Conservation (phyloP, 2,329 filamentous ascomycete species). For the Colletotrichum sp. region DNA sequence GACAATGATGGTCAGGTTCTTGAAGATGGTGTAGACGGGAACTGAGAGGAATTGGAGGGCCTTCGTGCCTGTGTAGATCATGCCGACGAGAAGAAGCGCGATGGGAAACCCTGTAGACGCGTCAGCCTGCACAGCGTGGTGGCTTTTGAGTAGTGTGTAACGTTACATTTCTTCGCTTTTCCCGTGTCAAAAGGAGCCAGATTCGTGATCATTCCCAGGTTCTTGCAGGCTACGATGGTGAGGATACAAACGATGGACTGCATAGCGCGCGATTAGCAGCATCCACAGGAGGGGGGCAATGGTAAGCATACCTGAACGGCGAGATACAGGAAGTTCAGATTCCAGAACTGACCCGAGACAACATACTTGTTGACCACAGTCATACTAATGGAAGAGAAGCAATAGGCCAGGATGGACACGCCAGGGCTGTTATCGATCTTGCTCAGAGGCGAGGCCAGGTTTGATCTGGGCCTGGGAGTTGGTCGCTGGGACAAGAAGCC, state of each 20-base stretch:
- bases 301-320: conserved; percentile 77
- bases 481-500: conserved; percentile 51
- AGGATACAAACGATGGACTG: conserved; percentile 88
- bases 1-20: conserved; percentile 98
- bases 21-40: conserved; percentile 99
- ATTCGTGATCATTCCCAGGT: conserved; percentile 80
- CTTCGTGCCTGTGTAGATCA: conserved; percentile 99
- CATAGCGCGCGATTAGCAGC: background rate
- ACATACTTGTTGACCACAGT: conserved; percentile 99
- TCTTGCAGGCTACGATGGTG: conserved; percentile 84
- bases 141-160: background rate
- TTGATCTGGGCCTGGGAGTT: conserved; percentile 34
- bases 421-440: conserved; percentile 75
- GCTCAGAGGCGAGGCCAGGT: conserved; percentile 37
- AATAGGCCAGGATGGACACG: conserved; percentile 87
- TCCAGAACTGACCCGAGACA: conserved; percentile 88
- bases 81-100: conserved; percentile 92
- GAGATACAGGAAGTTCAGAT: conserved; percentile 95
- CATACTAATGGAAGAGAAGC: conserved; percentile 96
- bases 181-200: conserved; percentile 81
- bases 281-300: background rate
- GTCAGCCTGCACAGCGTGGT: conserved; percentile 21
- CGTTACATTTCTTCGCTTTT: conserved; percentile 89
- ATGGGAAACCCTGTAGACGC: conserved; percentile 87
- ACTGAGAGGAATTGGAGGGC: conserved; percentile 96